Base-by-base conservation (phyloP, 805 yeast genomes). In the Yamadazyma paraphyllophila region DNA sequence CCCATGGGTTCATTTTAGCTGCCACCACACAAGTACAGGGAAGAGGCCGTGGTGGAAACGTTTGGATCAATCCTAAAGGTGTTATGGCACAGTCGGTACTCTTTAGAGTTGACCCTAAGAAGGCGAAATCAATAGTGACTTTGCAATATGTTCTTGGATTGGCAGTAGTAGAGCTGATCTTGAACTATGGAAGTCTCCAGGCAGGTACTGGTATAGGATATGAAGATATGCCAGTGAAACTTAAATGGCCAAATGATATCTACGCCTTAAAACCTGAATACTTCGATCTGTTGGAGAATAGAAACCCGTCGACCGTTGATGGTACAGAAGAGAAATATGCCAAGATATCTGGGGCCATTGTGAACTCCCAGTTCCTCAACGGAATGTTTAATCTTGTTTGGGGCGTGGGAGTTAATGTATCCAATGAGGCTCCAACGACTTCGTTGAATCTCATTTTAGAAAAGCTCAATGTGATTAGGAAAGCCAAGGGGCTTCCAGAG, bases 231-330 rank as follows among this genome's bases (percentile, higher is more conserved):
- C 97, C 96, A 0, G 73, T 92, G 12, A 76, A 81, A 41, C 76
- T 94, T 48, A 94, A 94, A 61, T 94, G 99, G 99, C 99, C 99
- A 1, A 94, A 94, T 61, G 99, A 94, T 63, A 68, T 94, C 11
- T 94, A 88, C 59, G 81, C 85, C 3, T 61, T 81, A 55, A 81
- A 79, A 45, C 95, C 96, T 0, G 82, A 81, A 44, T 77, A 68
- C 52, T 75, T 62, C 53, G 32, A 39, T n/a, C 42, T 11, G 26
- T 39, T 47, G 14, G 14, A 35, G 7, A 50, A 53, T 44, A 73
- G 67, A 24, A 63, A 64, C 38, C 59, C 62, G 31, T 37, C 56
- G 11, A 70, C 72, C 4, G 68, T 73, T 0, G 71, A 74, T 26
- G 82, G 80, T 12, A 73, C 74, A 45, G 89, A 85, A 38, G 83